These are phyloP conservation scores for Scedosporium minutisporum DNA, from an alignment of 2,329 filamentous ascomycete species.

Conservation along the genomic window DNA sequence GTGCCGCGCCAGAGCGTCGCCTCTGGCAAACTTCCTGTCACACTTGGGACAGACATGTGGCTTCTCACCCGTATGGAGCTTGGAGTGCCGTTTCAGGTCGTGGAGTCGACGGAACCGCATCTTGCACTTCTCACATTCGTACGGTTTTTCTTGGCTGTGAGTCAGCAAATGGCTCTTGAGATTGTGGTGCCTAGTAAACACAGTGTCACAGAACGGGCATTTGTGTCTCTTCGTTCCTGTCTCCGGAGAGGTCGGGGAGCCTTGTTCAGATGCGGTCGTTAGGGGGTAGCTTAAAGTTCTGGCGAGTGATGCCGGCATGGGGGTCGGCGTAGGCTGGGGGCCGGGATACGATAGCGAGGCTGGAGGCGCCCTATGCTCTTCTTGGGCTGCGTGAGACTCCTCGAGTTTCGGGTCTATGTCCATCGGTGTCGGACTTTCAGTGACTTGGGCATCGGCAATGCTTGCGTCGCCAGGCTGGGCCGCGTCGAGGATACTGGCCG, in stretches of 20 bases:
- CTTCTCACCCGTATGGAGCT: conserved; percentile 92
- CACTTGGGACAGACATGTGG: conserved; percentile 93
- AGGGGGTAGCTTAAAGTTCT: conserved; percentile 51
- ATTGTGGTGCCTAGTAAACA: conserved; percentile 95
- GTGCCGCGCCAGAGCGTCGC: conserved; percentile 87
- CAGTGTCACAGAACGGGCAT: conserved; percentile 91
- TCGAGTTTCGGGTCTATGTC: conserved; percentile 34
- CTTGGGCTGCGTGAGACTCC: conserved; percentile 28
- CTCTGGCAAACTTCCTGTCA: conserved; percentile 86
- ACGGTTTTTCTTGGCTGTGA: conserved; percentile 97
- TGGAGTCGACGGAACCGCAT: conserved; percentile 88
- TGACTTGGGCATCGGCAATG: conserved; percentile 32
- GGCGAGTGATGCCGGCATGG: conserved; percentile 32
- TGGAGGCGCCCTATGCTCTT: conserved; percentile 41
- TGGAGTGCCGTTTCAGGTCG: conserved; percentile 90
- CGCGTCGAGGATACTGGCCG: conserved; percentile 20
- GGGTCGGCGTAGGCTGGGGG: conserved; percentile 31
- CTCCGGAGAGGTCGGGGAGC: conserved; percentile 46
- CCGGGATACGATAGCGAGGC: conserved; percentile 46
- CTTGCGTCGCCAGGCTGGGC: conserved; percentile 35
- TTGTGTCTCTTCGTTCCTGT: conserved; percentile 71
- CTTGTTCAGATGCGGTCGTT: conserved; percentile 30
- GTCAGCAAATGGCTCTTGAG: conserved; percentile 95
- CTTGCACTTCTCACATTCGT: conserved; percentile 85
- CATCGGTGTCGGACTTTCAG: conserved; percentile 43